Conservation (phyloP, 768 basidiomycete species). For the Chalciporus pseudorubinellus region DNA sequence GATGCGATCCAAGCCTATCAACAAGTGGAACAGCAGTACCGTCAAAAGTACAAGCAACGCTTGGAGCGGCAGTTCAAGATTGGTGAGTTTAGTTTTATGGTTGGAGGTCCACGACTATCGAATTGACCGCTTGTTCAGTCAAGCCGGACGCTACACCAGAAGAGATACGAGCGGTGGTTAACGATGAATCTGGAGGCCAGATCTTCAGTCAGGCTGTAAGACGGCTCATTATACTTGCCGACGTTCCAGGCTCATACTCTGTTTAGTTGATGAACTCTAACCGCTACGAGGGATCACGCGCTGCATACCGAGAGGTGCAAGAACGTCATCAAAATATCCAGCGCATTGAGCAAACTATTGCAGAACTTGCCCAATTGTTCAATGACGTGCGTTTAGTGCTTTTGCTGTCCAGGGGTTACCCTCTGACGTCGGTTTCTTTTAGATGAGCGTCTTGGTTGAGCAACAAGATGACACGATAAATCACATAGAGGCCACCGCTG, state of each 20-base stretch:
- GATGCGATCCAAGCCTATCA: slow-evolving; percentile 87
- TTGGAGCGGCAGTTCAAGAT: slow-evolving; percentile 88
- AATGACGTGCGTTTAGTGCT: slow-evolving; percentile 66
- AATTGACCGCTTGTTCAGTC: slow-evolving; percentile 41
- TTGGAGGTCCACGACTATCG: not conserved
- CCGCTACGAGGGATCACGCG: slow-evolving; percentile 85
- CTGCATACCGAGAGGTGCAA: slow-evolving; percentile 96
- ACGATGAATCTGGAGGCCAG: slow-evolving; percentile 77
- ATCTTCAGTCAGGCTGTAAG: slow-evolving; percentile 87
- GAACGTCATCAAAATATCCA: slow-evolving; percentile 94
- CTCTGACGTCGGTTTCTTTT: slow-evolving; percentile 7
- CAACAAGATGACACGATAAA: slow-evolving; percentile 90
- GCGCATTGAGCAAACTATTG: slow-evolving; percentile 90
- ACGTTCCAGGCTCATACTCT: slow-evolving; percentile 1
- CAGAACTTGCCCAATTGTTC: slow-evolving; percentile 92
- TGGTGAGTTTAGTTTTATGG: slow-evolving; percentile 40
- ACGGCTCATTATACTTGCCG: not conserved
- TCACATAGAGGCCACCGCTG: slow-evolving; percentile 77
- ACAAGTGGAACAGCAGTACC: slow-evolving; percentile 76
- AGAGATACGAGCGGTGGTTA: slow-evolving; percentile 82
- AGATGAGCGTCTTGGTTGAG: slow-evolving; percentile 95
- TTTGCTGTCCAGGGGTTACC: not conserved
- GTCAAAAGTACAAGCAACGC: slow-evolving; percentile 73
- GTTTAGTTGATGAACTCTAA: slow-evolving; percentile 83
- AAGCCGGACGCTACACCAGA: slow-evolving; percentile 92